Base-by-base conservation (phyloP, 495 filamentous ascomycete species). In the Penicillium cinerascens region DNA sequence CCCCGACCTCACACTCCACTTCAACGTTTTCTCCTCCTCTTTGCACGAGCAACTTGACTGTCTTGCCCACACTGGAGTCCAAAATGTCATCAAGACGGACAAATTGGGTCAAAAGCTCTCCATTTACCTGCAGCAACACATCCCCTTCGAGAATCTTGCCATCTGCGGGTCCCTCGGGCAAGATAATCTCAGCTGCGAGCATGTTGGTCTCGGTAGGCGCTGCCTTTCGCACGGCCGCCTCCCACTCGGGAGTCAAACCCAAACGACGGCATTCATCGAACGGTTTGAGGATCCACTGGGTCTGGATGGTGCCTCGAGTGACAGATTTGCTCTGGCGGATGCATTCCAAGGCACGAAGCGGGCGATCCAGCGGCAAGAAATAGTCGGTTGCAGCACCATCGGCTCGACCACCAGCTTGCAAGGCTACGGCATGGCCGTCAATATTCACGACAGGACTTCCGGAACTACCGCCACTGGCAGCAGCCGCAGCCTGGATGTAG, bases 311-410 rank as follows among this genome's bases (percentile, higher is more conserved):
- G 26, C 93, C 93, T 56, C 93, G 79, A 29, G 86, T 82, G 44
- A 99, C 83, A 6, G 82, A 82, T 54, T 82, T 78, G 22, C 81
- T 84, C 47, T 84, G 78, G 61, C 84, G 87, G 43, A 99, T 87
- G 65, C 91, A 95, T 65, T 87, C 76, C 52, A 99, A 77, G 1
- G 95, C 93, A 41, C 93, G 82, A 20, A 88, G 68, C 1, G 93
- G 95, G 43, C 93, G 82, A 65, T 97, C 92, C 8, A 99, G 74
- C 0, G 93, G 93, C 20, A 99, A 78, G 75, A 99, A 99, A 67
- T 97, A 99, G 67, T 99, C 93, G 4, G 93, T 98, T 13, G 93
- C 92, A 53, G 93, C 93, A 25, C 91, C 91, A 65, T 99, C 93
- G 18, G 87, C 84, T 71, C 95, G 81, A 25, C 93, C 93, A 55